Percentiles rank a stretch among this genome's conserved stretches.
phyloP scores from a whole-genome alignment of 495 filamentous ascomycete species.

The Bacidia rubella region DNA sequence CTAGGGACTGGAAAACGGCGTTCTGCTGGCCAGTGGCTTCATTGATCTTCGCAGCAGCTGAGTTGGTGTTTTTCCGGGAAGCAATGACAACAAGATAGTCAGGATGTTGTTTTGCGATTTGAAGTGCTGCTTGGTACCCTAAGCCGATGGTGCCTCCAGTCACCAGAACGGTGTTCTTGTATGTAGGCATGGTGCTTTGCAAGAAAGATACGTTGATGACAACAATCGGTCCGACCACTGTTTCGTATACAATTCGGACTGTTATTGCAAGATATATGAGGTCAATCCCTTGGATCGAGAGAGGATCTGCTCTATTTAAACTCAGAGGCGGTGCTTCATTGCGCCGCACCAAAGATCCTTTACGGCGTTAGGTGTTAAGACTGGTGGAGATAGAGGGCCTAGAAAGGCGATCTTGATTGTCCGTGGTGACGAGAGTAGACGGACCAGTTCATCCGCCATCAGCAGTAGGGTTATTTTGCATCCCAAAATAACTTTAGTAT shows the following conservation, averaged over 20 bases:
- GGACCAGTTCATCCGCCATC: no score
- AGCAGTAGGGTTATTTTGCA: no score
- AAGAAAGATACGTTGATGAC: not conserved
- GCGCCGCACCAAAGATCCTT: no score
- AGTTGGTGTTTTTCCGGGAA: constrained; percentile 29
- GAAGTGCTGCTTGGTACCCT: constrained; percentile 34
- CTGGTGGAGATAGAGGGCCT: not conserved
- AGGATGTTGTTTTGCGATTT: constrained; percentile 28
- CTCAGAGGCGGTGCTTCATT: no score
- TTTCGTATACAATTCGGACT: no score
- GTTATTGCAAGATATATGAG: no score
- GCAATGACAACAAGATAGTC: constrained; percentile 26
- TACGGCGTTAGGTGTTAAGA: not conserved
- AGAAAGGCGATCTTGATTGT: no score
- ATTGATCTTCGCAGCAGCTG: constrained; percentile 26
- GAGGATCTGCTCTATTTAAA: no score
- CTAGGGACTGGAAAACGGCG: constrained; percentile 28
- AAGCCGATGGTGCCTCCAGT: constrained; percentile 43
- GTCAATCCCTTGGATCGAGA: no score
- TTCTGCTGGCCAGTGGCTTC: constrained; percentile 22
- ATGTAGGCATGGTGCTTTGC: constrained; percentile 13
- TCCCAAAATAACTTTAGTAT: no score
- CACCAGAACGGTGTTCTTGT: constrained; percentile 33
- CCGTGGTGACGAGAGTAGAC: no score
- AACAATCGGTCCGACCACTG: no score